Evolutionary conservation across 2,329 filamentous ascomycete genomes (phyloP).

Genomic region (Xylariaceae sp.): DNA sequence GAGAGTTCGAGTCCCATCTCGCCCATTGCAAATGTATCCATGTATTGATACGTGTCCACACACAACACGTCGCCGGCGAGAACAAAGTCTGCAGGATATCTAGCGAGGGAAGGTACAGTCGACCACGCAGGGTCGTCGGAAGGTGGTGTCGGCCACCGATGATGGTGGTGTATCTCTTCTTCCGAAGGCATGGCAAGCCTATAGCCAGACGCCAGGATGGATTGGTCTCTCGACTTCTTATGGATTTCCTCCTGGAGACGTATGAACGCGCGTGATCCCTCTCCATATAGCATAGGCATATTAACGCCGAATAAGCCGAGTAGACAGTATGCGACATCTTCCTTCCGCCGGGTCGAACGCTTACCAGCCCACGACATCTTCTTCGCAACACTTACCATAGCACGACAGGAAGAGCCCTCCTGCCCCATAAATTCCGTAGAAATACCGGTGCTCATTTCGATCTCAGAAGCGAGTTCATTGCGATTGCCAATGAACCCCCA

Average conservation of each 20-base stretch:
- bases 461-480: background rate
- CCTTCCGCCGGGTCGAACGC: background rate
- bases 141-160: background rate
- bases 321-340: conserved; percentile 1
- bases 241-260: conserved; percentile 1
- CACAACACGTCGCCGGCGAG: no score
- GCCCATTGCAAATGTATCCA: no score
- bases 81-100: no score
- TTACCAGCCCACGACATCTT: conserved; percentile 1
- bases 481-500: background rate
- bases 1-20: no score
- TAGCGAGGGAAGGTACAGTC: no score
- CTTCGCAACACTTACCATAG: background rate
- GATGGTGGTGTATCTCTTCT: background rate
- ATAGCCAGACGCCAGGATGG: background rate
- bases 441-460: background rate
- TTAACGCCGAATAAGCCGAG: background rate
- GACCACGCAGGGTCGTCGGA: no score
- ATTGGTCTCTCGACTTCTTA: conserved; percentile 1
- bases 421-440: background rate
- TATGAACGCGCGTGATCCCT: background rate
- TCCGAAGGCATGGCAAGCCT: background rate
- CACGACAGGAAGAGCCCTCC: no score
- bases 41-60: no score
- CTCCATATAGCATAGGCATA: conserved; percentile 1